Base-by-base conservation (phyloP, 768 basidiomycete genomes). In the Phaeotremella fagi region DNA sequence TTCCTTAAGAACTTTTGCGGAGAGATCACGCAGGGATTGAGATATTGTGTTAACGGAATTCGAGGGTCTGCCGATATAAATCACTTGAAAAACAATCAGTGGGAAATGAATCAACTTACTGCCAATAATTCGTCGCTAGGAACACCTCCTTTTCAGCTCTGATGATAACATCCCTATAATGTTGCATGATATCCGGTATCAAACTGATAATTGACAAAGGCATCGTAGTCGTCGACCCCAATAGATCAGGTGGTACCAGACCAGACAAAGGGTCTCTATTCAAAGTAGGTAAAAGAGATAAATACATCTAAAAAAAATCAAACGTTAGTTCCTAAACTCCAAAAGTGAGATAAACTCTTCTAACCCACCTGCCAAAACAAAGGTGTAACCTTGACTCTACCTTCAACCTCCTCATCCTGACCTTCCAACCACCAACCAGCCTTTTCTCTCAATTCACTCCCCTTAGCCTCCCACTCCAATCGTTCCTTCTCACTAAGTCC, bases 101-200 rank as follows among this genome's bases (percentile, higher is more conserved):
- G 7, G 24, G 15, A 20, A 18, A 11, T 3, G 35, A 31, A 31
- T 1, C 5, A 5, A 66, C 73, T 53, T 54, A 71, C 74, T 77
- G 76, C 76, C 76, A 77, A 54, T 82, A 82, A 69, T 85, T 86
- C 3, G 85, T 86, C 1, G 83, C 83, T 14, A 86, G 75, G 58
- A 86, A 77, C 15, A 86, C 79, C 73, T 86, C 85, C 33, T 80
- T 75, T 61, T 84, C 74, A 7, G 85, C 84, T 26, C 77, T 75
- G 22, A 82, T 78, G 48, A 86, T 84, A 44, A 81, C 76, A 44
- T 82, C 80, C 18, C 79, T 77, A 73, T 85, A 83, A 63, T 86
- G 85, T 48, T 80, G 78, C 79, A 85, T 84, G 59, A 86, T 86
- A 61, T 86, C 85, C 0, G 85, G 83, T 41, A 85, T 83, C 37